phyloP scores from a whole-genome alignment of 345 rosid genomes.

The Gossypium stocksii region DNA sequence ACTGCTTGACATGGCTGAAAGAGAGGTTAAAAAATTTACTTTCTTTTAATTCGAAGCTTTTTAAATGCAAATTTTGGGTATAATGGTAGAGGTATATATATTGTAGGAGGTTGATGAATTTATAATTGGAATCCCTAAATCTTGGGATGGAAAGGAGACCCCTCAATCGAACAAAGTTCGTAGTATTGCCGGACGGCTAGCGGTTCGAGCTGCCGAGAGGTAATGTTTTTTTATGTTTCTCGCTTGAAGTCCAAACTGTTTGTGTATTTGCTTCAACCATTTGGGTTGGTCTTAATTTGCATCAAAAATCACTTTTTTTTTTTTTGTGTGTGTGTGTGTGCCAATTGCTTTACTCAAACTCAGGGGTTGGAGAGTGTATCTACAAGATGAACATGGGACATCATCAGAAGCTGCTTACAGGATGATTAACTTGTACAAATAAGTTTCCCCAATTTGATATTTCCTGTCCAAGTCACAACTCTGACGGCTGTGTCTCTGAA shows the following conservation, averaged over 20 bases:
- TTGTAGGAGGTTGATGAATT: conserved; percentile 79
- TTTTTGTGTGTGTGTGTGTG: neutral
- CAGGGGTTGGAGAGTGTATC: conserved; percentile 91
- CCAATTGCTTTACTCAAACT: conserved; percentile 10
- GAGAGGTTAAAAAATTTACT: conserved; percentile 35
- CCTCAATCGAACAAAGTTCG: conserved; percentile 80
- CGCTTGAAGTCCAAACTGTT: neutral
- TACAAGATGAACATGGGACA: conserved; percentile 85
- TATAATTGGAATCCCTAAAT: conserved; percentile 76
- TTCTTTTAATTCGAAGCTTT: neutral
- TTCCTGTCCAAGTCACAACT: neutral
- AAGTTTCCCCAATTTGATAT: neutral
- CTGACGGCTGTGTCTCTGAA: too few relatives aligned
- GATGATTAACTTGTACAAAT: conserved; percentile 70
- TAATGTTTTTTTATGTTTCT: conserved; percentile 13
- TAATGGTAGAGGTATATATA: neutral
- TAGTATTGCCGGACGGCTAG: conserved; percentile 74
- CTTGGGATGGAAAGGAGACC: conserved; percentile 76
- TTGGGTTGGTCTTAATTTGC: neutral
- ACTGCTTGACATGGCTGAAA: conserved; percentile 64
- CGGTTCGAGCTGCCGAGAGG: conserved; percentile 76
- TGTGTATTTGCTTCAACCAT: neutral
- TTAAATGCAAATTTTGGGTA: neutral
- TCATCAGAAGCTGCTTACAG: conserved; percentile 53
- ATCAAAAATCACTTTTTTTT: neutral